phyloP scores from a whole-genome alignment of 371 early-diverging fungal species.

The Mortierella polycephala region DNA sequence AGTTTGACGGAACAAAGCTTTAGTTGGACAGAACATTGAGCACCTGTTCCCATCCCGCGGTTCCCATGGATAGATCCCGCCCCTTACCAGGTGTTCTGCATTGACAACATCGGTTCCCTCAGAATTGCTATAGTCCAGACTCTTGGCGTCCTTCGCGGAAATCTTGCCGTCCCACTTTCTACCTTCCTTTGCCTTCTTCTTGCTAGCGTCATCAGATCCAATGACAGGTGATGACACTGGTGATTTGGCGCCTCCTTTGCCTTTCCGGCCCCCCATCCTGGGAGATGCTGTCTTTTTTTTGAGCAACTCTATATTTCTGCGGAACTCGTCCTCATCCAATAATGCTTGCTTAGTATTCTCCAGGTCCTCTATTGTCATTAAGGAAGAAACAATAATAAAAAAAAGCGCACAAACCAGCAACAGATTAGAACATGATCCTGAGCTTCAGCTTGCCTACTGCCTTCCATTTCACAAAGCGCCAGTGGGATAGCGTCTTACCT shows the following conservation, averaged over 20 bases:
- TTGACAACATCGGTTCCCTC: slow-evolving; percentile 33
- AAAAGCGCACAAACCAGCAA: not conserved
- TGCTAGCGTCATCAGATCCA: slow-evolving; percentile 44
- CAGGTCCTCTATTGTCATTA: slow-evolving; percentile 31
- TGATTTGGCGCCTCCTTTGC: slow-evolving; percentile 45
- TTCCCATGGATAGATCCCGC: not conserved
- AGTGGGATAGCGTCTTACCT: slow-evolving; percentile 22
- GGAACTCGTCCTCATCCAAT: slow-evolving; percentile 72
- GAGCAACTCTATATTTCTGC: slow-evolving; percentile 65
- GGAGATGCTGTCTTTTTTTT: slow-evolving; percentile 55
- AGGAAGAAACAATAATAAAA: not conserved
- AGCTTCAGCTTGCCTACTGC: not conserved
- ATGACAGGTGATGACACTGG: slow-evolving; percentile 51
- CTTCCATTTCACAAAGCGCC: no score
- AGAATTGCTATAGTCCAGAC: slow-evolving; percentile 73
- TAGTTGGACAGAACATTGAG: not conserved
- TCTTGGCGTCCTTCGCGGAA: slow-evolving; percentile 71
- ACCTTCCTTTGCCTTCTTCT: slow-evolving; percentile 60
- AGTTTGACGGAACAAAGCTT: not conserved
- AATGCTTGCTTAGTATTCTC: slow-evolving; percentile 27
- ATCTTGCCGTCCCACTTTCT: slow-evolving; percentile 76
- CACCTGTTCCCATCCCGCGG: not conserved
- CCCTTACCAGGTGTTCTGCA: slow-evolving; percentile 43
- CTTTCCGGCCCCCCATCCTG: slow-evolving; percentile 50
- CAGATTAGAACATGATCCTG: slow-evolving; percentile 1